Base-by-base conservation (phyloP, 225 moss, liverwort and hornwort genomes). In the Physcomitrium patens region DNA sequence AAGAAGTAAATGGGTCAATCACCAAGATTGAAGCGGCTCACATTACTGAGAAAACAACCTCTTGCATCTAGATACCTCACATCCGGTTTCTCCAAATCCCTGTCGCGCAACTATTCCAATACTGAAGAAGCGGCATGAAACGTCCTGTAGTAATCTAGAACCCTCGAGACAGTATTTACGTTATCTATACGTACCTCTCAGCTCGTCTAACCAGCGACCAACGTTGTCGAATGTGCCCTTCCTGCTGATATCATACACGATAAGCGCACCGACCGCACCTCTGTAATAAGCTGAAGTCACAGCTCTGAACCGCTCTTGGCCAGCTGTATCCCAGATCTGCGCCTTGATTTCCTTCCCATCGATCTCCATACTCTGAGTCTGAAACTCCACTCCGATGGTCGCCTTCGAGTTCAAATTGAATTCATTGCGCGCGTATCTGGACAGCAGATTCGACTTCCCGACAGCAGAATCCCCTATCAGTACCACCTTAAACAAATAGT, bases 291-390 rank as follows among this genome's bases (percentile, higher is more conserved):
- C 94, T 47, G 94, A 94, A 10, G 96, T 96, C 44, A 94, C 96
- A 3, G 96, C 92, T 10, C 96, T 76, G 66, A 94, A 96, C 15
- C 94, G 88, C 86, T 96, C 96, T 80, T 94, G 96, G 10, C 96
- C 96, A 15, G 96, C 96, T 55, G 96, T 96, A 48, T 96, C 94
- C 96, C 94, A 96, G 87, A 94, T 94, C 88, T 94, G 94, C 46
- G 92, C 91, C 88, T 91, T 94, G 84, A 94, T 91, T 79, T 90
- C 92, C 77, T 96, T 96, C 18, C 90, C 92, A 70, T 96, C 96
- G 69, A 96, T 89, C 85, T 89, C 91, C 82, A 91, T 92, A 75
- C 89, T 96, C 88, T 92, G 94, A 50, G 91, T 92, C 87, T 96
- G 94, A 42, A 94, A 94, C 88, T 96, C 94, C 41, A 96, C 96